Conservation (phyloP, 768 basidiomycete species). For the Suillus luteus region DNA sequence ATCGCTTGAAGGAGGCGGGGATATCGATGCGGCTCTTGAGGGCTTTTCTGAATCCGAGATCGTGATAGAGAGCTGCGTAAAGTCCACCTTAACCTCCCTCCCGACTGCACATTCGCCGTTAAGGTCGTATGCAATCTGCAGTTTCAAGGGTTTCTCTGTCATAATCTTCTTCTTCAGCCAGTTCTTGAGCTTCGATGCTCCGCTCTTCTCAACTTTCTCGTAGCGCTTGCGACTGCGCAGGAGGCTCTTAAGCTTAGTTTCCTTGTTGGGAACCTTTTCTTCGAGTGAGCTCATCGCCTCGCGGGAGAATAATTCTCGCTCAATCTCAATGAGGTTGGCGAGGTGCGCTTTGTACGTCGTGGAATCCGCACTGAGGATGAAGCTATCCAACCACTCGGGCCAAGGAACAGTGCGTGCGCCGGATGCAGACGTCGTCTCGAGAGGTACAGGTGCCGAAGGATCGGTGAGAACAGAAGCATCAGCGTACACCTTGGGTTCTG, state of each 20-base stretch:
- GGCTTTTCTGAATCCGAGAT: slow-evolving; percentile 28
- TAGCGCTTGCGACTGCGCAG: slow-evolving; percentile 45
- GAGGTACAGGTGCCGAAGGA: slow-evolving; percentile 15
- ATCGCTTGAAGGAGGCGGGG: slow-evolving; percentile 15
- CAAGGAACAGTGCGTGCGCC: slow-evolving; percentile 37
- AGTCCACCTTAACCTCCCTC: slow-evolving; percentile 34
- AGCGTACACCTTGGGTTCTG: slow-evolving; percentile 18
- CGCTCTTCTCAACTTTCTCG: slow-evolving; percentile 34
- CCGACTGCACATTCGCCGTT: slow-evolving; percentile 46
- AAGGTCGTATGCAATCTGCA: slow-evolving; percentile 44
- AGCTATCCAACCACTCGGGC: slow-evolving; percentile 44
- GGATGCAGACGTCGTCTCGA: slow-evolving; percentile 23
- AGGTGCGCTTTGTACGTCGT: slow-evolving; percentile 39
- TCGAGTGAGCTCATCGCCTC: slow-evolving; percentile 24
- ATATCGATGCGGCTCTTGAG: slow-evolving; percentile 13
- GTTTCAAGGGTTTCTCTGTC: slow-evolving; percentile 37
- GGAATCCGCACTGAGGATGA: slow-evolving; percentile 36
- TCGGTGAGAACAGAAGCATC: slow-evolving; percentile 27
- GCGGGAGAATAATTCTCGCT: slow-evolving; percentile 33
- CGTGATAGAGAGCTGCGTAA: slow-evolving; percentile 20
- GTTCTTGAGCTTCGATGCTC: slow-evolving; percentile 54
- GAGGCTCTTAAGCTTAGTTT: slow-evolving; percentile 43
- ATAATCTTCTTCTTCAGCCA: slow-evolving; percentile 66
- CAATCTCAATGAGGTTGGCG: slow-evolving; percentile 38
- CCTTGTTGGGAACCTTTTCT: slow-evolving; percentile 31